Conservation (phyloP, 306 rosid species). For the Acmispon strigosus region DNA sequence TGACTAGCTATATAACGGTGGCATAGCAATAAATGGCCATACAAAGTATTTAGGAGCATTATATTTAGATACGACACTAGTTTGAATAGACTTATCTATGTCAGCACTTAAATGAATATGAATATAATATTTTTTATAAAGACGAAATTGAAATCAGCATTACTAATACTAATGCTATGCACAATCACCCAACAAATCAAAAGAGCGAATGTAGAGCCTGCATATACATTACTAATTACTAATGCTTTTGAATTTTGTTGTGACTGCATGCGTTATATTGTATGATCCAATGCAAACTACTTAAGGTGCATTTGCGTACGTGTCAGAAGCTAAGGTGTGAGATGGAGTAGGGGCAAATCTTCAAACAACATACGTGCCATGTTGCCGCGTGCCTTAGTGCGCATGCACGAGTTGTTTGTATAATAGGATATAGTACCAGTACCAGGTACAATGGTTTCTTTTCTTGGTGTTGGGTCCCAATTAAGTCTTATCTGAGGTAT, state of each 20-base stretch:
- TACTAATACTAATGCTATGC: too few relatives aligned
- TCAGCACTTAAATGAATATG: too few relatives aligned
- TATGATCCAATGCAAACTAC: neutral
- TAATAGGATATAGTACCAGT: neutral
- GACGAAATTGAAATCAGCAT: too few relatives aligned
- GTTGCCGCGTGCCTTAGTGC: neutral
- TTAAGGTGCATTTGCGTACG: neutral
- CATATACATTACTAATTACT: too few relatives aligned
- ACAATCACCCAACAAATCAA: too few relatives aligned
- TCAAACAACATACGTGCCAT: neutral
- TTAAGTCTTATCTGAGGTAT: neutral
- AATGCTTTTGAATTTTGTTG: neutral
- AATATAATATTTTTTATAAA: too few relatives aligned
- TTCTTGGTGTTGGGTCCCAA: neutral
- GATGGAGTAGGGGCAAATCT: neutral
- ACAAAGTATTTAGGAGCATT: too few relatives aligned
- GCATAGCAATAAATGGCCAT: too few relatives aligned
- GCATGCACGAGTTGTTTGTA: conserved; percentile 30
- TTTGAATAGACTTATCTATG: too few relatives aligned
- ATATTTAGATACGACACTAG: too few relatives aligned
- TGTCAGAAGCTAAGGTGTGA: neutral
- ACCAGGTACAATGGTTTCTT: neutral
- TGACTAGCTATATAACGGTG: too few relatives aligned
- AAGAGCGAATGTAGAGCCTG: too few relatives aligned
- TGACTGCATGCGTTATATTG: neutral